phyloP scores from a whole-genome alignment of 2,329 filamentous ascomycete species.

The Penicillium freii region DNA sequence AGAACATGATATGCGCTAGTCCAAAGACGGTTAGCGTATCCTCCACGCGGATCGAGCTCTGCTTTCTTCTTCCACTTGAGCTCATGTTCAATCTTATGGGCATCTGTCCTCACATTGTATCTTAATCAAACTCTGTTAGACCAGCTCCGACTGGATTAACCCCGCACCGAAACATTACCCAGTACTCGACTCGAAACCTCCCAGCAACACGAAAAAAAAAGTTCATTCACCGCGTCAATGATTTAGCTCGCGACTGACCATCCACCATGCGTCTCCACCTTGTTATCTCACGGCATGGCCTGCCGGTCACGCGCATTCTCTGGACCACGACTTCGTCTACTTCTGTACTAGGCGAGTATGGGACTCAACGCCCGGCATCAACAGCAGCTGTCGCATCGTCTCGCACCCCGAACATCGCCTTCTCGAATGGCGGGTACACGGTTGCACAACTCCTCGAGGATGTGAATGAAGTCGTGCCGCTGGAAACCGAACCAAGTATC shows the following conservation, averaged over 20 bases:
- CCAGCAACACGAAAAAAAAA: conserved; percentile 2
- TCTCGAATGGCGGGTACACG: conserved; percentile 58
- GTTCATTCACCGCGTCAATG: conserved; percentile 13
- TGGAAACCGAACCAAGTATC: conserved; percentile 61
- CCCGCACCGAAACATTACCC: not conserved
- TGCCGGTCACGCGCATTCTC: conserved; percentile 70
- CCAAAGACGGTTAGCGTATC: not conserved
- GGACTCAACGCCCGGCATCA: conserved; percentile 22
- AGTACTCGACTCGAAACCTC: not conserved
- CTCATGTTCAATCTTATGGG: conserved; percentile 3
- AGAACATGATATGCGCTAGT: not conserved
- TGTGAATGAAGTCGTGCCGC: conserved; percentile 74
- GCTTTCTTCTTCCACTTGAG: conserved; percentile 3
- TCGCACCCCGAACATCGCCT: conserved; percentile 36
- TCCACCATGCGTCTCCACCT: conserved; percentile 68
- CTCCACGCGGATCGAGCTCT: conserved; percentile 11
- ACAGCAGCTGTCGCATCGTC: conserved; percentile 37
- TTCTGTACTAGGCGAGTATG: conserved; percentile 15
- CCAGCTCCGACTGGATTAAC: not conserved
- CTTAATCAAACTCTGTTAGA: not conserved
- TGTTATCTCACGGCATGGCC: conserved; percentile 67
- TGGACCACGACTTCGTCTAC: conserved; percentile 60
- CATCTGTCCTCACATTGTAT: not conserved
- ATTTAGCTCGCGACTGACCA: conserved; percentile 14
- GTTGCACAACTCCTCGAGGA: conserved; percentile 73